These are phyloP conservation scores for Debaryomyces hansenii DNA, from an alignment of 805 yeast species.

Conservation along the genomic window DNA sequence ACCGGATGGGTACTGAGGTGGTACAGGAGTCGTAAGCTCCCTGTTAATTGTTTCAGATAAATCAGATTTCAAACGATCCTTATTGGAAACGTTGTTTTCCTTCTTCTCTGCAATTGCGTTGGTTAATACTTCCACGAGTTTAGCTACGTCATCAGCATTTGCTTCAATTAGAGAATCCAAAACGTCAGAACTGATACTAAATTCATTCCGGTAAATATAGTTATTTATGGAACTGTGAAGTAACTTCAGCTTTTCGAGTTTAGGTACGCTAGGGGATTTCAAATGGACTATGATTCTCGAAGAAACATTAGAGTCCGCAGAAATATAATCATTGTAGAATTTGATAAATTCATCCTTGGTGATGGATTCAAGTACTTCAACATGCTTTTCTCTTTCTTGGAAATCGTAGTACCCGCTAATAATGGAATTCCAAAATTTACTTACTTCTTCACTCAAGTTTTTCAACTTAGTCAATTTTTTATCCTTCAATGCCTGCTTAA, in stretches of 20 bases:
- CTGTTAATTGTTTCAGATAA: constrained; percentile 12
- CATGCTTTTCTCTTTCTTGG: constrained; percentile 54
- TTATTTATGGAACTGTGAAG: constrained; percentile 27
- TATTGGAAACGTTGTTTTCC: background rate
- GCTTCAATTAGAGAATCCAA: constrained; percentile 18
- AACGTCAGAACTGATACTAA: constrained; percentile 23
- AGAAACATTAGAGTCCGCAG: constrained; percentile 12
- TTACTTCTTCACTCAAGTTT: constrained; percentile 75
- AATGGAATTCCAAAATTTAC: constrained; percentile 64
- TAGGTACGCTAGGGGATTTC: constrained; percentile 48
- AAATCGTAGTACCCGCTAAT: constrained; percentile 81
- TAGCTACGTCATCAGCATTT: constrained; percentile 7
- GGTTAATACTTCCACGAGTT: constrained; percentile 3
- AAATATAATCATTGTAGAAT: constrained; percentile 45
- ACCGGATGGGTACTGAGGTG: constrained; percentile 51
- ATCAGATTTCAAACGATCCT: background rate
- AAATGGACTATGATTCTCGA: constrained; percentile 37
- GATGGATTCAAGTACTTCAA: constrained; percentile 51
- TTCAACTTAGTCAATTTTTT: constrained; percentile 70
- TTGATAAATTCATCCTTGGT: constrained; percentile 57
- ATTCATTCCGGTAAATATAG: constrained; percentile 20
- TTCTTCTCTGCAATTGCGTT: background rate
- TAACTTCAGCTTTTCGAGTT: constrained; percentile 15
- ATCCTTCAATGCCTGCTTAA: constrained; percentile 65
- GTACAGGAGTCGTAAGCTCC: constrained; percentile 26